A percentile compares a stretch with the other conserved stretches of the same genome.
Conservation (phyloP, 768 basidiomycete species). For the Dendrothele bispora region DNA sequence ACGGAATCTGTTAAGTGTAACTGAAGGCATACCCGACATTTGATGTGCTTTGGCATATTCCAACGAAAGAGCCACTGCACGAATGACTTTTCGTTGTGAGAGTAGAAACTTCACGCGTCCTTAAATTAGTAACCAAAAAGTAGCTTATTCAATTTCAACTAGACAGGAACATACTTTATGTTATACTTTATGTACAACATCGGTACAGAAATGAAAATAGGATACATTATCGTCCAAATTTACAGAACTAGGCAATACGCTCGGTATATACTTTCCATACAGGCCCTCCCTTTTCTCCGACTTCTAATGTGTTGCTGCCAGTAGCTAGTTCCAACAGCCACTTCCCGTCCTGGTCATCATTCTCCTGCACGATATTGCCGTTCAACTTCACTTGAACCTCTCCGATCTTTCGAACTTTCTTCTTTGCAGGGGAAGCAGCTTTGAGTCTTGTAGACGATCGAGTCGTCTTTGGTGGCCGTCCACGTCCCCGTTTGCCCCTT, state of each 20-base stretch:
- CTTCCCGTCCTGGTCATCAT: constrained; percentile 43
- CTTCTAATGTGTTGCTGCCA: constrained; percentile 65
- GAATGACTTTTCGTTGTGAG: no score
- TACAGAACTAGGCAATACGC: constrained; percentile 26
- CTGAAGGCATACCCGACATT: no score
- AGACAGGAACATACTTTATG: no score
- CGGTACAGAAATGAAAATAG: no score
- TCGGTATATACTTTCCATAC: constrained; percentile 73
- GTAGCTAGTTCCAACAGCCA: constrained; percentile 64
- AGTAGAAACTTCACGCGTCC: no score
- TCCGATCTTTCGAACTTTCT: constrained; percentile 48
- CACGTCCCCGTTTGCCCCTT: constrained; percentile 41
- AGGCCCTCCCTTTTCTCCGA: constrained; percentile 70
- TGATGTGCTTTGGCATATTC: no score
- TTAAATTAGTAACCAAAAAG: no score
- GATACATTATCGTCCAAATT: no score
- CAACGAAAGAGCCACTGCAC: no score
- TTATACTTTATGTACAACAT: no score
- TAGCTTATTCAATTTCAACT: no score
- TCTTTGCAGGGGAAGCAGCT: constrained; percentile 31
- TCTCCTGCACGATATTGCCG: constrained; percentile 47
- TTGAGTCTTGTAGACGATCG: constrained; percentile 27
- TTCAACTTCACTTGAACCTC: constrained; percentile 68
- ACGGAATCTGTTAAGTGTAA: no score
- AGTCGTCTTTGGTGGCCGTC: constrained; percentile 32